Evolutionary conservation across 2,329 filamentous ascomycete genomes (phyloP), one percentile per base, ranked within the genome.

Genomic region (Volutella citrinella): DNA sequence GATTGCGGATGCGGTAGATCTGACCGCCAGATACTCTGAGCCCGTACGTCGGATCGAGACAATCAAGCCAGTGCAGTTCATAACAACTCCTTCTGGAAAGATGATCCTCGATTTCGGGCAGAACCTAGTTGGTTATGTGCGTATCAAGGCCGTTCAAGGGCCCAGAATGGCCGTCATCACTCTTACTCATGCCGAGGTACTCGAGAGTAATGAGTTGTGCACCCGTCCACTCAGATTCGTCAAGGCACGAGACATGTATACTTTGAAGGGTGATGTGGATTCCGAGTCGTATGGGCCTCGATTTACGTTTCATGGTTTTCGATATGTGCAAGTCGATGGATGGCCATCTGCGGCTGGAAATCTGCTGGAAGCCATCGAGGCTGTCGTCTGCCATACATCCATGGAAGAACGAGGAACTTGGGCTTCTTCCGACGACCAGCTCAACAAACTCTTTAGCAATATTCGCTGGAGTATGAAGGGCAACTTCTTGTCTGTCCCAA

Each of bases 401-500:
- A 69, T 80, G 64, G 54, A 62, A 31, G 61, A 68, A 3, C 71
- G 67, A 0, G 74, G 75, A 0, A 59, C 49, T 16, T 78, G 80
- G 36, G 46, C 63, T 4, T 78, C 69, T 37, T 80, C 76, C 0
- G 51, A 81, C 26, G 27, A 48, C 0, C 57, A 70, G 8, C 43
- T 81, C 10, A 81, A 78, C 42, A 57, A 69, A 25, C 63, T 82
- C 4, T 69, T 79, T 34, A 40, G 65, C 3, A 81, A 81, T 30
- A 64, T 73, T 1, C 48, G 60, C 19, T 80, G 76, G 76, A 68
- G 66, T 6, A 77, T 78, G 68, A 65, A 66, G 18, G 74, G 74
- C 1, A 81, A 80, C 43, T 80, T 81, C 44, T 44, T 80, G 4
- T 68, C 65, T 0, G 54, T 80, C 1, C 75, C 75, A 0, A 80